Base-by-base conservation (phyloP, 805 yeast species). In the Candida succiphila region DNA sequence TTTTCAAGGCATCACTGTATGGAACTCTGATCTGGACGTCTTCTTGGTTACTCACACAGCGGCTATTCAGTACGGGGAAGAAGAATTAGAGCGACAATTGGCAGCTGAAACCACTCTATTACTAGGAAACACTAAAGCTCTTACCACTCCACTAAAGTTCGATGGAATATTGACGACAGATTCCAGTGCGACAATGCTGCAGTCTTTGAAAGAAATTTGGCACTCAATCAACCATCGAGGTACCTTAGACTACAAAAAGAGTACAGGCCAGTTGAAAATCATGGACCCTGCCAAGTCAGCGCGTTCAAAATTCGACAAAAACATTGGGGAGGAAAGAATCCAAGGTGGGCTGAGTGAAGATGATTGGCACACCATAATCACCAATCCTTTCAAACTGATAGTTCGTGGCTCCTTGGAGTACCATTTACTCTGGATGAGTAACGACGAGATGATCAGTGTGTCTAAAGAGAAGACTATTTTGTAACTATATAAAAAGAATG, bases 321-420 rank as follows among this genome's bases (percentile, higher is more conserved):
- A 24, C 3, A 10, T 12, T 7, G 8, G 30, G 7, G 23, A 29
- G 5, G 9, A 12, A 6, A 21, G 19, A 5, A n/a, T n/a, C n/a
- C 4, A 7, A 14, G 55, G 53, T 5, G 35, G 42, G 12, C 25
- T 55, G 14, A 37, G 38, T 9, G 44, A 42, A 19, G 54, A 51
- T 7, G 56, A 53, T 34, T 55, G 60, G 61, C 27, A 45, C 3
- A 37, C 31, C 14, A 51, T 58, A 8, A 39, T 56, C 12, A 51
- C 45, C 28, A 41, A 46, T 17, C 37, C 41, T 2, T 56, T 50
- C 42, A 48, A 45, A 21, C 35, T 58, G 25, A 42, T 52, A 5
- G 34, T 57, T 10, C 37, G 62, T 34, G 62, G 62, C 2, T 53
- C 56, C 3, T 45, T 58, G 19, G 46, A 44, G 13, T 58, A 57